Conservation (phyloP, 805 yeast species). For the Candida quercuum region DNA sequence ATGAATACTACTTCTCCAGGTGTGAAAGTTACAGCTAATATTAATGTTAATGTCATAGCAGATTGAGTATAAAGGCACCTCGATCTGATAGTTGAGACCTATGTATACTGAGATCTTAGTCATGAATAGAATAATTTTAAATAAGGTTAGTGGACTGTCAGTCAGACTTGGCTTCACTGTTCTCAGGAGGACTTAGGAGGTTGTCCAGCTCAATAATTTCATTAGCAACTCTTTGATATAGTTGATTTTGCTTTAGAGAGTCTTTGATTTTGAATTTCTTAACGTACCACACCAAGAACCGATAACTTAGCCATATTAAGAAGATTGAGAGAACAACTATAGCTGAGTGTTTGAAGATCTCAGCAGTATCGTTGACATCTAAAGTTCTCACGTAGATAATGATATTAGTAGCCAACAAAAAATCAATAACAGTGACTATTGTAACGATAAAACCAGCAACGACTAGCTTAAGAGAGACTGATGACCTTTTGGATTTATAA, state of each 20-base stretch:
- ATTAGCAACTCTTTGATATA: conserved; percentile 18
- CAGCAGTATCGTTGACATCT: conserved; percentile 15
- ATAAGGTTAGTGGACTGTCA: neutral
- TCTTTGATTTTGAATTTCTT: conserved; percentile 15
- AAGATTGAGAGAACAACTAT: conserved; percentile 11
- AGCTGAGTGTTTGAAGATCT: conserved; percentile 14
- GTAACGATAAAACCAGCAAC: conserved; percentile 23
- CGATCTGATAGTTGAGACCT: no score
- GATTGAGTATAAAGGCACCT: no score
- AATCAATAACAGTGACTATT: conserved; percentile 23
- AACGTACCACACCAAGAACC: conserved; percentile 17
- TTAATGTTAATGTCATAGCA: no score
- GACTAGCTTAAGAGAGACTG: conserved; percentile 19
- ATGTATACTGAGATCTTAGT: no score
- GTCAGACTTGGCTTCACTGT: conserved; percentile 7
- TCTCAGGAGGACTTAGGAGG: conserved; percentile 7
- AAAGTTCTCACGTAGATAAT: conserved; percentile 30
- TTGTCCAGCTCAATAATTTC: conserved; percentile 21
- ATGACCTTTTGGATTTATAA: conserved; percentile 14
- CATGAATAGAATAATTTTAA: neutral
- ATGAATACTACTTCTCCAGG: no score
- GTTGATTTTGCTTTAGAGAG: conserved; percentile 11
- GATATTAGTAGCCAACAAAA: conserved; percentile 29
- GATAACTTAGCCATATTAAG: conserved; percentile 17
- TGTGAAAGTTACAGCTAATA: no score